phyloP scores from a whole-genome alignment of 2,329 filamentous ascomycete species.

The Annulohypoxylon truncatum region DNA sequence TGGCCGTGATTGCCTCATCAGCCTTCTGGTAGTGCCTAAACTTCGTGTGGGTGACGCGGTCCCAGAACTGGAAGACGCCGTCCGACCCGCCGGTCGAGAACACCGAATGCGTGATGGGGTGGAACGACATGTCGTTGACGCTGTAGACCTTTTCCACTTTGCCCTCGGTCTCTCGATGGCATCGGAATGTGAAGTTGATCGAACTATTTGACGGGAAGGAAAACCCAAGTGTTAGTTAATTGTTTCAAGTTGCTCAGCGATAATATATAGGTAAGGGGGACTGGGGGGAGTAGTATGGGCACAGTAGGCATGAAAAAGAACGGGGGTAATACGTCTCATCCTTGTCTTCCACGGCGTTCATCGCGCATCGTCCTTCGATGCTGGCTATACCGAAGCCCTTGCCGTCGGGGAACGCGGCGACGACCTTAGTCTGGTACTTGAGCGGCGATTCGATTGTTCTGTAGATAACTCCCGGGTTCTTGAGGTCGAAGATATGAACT shows the following conservation, averaged over 20 bases:
- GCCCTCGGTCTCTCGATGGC: conserved; percentile 46
- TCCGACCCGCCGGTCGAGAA: conserved; percentile 53
- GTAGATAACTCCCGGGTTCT: conserved; percentile 38
- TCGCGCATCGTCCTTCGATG: conserved; percentile 49
- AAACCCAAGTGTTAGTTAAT: background rate
- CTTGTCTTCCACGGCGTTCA: conserved; percentile 40
- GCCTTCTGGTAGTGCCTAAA: conserved; percentile 65
- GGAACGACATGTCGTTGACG: conserved; percentile 51
- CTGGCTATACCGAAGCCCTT: conserved; percentile 46
- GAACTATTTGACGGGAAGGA: conserved; percentile 4
- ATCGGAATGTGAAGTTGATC: conserved; percentile 48
- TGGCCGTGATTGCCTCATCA: conserved; percentile 69
- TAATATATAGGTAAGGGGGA: background rate
- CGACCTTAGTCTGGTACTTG: conserved; percentile 46
- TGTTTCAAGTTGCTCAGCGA: background rate
- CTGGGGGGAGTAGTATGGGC: too few relatives aligned
- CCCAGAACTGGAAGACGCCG: conserved; percentile 63
- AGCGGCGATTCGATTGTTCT: conserved; percentile 43
- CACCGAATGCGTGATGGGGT: conserved; percentile 42
- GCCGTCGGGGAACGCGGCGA: conserved; percentile 47
- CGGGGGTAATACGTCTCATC: conserved; percentile 36
- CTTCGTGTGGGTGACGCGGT: conserved; percentile 62
- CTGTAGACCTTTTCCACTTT: conserved; percentile 45
- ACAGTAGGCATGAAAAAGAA: conserved; percentile 2
- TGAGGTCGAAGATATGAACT: conserved; percentile 51